Percentiles rank a stretch among this genome's conserved stretches.
Conservation (phyloP, 1,284 basidiomycete species). For the Apiotrichum siamense region DNA sequence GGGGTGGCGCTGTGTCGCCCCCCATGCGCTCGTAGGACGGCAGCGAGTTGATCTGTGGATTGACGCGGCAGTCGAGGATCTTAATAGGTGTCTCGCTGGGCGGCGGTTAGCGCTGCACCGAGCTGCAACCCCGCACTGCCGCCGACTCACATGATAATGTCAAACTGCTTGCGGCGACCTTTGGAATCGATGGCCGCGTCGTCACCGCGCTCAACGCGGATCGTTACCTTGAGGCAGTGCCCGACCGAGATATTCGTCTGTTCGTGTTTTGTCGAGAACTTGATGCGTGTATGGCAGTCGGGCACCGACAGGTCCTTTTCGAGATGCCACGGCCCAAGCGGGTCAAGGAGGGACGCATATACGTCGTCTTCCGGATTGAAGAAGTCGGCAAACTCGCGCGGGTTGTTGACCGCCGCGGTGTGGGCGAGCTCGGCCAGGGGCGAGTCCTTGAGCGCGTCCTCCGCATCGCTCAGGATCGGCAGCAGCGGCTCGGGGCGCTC, state of each 20-base stretch:
- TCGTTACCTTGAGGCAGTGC: slow-evolving; percentile 74
- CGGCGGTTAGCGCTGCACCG: neutral
- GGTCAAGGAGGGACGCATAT: slow-evolving; percentile 50
- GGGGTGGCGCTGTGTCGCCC: slow-evolving; percentile 5
- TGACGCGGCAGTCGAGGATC: slow-evolving; percentile 60
- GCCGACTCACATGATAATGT: slow-evolving; percentile 65
- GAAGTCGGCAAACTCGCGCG: slow-evolving; percentile 41
- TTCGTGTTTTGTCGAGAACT: slow-evolving; percentile 76
- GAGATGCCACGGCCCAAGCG: slow-evolving; percentile 55
- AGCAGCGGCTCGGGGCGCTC: slow-evolving; percentile 49
- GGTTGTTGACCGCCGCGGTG: slow-evolving; percentile 39
- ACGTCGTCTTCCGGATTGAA: slow-evolving; percentile 47
- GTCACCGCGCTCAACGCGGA: slow-evolving; percentile 78
- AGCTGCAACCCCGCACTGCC: neutral
- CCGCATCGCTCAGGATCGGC: slow-evolving; percentile 51
- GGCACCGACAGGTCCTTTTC: slow-evolving; percentile 48
- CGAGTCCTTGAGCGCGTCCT: slow-evolving; percentile 46
- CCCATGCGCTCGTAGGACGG: slow-evolving; percentile 50
- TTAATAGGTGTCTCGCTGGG: slow-evolving; percentile 48
- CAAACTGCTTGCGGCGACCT: slow-evolving; percentile 70
- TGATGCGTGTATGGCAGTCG: slow-evolving; percentile 53
- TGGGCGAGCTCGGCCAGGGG: slow-evolving; percentile 47
- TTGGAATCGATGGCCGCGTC: slow-evolving; percentile 60
- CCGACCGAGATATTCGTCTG: slow-evolving; percentile 71
- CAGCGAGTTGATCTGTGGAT: slow-evolving; percentile 67